phyloP scores from a whole-genome alignment of 2,329 filamentous ascomycete species.

The Ceratocystis smalleyi region DNA sequence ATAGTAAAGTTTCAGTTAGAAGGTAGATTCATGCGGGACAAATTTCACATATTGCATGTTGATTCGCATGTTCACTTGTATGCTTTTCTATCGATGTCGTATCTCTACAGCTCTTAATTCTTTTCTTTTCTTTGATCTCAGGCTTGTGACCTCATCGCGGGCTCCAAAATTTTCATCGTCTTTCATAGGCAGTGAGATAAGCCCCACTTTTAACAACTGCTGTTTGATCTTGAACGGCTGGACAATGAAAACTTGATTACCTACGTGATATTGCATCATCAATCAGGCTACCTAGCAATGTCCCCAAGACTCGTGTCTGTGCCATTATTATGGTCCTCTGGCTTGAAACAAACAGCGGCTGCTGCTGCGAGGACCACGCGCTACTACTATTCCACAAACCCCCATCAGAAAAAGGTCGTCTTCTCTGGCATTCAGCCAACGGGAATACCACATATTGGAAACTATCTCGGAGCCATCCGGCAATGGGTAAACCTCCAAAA shows the following conservation, averaged over 20 bases:
- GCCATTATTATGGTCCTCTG: not conserved
- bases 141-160: not conserved
- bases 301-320: not conserved
- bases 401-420: conserved; percentile 34
- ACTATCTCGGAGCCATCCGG: conserved; percentile 78
- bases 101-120: not conserved
- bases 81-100: not conserved
- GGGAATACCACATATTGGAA: conserved; percentile 82
- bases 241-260: not conserved
- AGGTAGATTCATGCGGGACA: not conserved
- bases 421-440: conserved; percentile 98
- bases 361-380: not conserved
- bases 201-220: conserved; percentile 8
- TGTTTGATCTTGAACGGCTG: not conserved
- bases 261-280: not conserved
- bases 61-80: not conserved
- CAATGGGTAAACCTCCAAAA: conserved; percentile 77
- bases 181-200: not conserved
- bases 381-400: conserved; percentile 7
- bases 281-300: not conserved
- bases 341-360: not conserved
- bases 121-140: not conserved
- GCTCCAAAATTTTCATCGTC: not conserved
- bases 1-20: not conserved
- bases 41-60: not conserved